Conservation (phyloP, 345 rosid genomes). For the Pistacia atlantica region DNA sequence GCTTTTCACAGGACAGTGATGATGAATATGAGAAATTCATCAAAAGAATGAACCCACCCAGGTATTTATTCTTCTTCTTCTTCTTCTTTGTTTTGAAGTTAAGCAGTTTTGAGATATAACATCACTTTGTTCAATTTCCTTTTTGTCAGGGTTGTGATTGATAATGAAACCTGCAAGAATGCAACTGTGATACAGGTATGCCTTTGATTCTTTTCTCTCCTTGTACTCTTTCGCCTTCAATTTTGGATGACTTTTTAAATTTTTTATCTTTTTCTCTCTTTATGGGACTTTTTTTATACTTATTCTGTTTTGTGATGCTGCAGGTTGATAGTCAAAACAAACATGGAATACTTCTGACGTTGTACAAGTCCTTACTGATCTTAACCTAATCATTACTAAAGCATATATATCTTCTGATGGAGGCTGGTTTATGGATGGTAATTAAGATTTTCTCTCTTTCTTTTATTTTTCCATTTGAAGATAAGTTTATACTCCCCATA, state of each 20-base stretch:
- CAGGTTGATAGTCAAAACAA: slow-evolving; percentile 96
- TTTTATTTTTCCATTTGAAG: neutral
- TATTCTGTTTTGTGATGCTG: slow-evolving; percentile 24
- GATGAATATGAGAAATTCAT: slow-evolving; percentile 88
- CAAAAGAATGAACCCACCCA: slow-evolving; percentile 93
- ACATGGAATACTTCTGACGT: slow-evolving; percentile 95
- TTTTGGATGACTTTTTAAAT: neutral
- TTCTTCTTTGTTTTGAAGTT: neutral
- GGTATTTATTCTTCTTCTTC: slow-evolving; percentile 42
- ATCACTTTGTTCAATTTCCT: neutral
- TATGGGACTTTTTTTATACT: slow-evolving; percentile 10
- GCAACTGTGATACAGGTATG: slow-evolving; percentile 88
- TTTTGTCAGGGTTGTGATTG: slow-evolving; percentile 85
- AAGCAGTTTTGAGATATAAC: no score
- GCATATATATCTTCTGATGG: slow-evolving; percentile 98
- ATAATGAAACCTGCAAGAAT: slow-evolving; percentile 80
- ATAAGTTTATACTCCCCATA: neutral
- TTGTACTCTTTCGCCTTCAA: slow-evolving; percentile 11
- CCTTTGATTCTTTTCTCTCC: slow-evolving; percentile 4
- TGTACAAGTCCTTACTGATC: slow-evolving; percentile 93
- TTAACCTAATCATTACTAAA: slow-evolving; percentile 74
- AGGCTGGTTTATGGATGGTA: slow-evolving; percentile 99
- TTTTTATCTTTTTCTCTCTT: slow-evolving; percentile 11
- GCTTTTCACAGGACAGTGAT: slow-evolving; percentile 72
- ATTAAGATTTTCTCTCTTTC: neutral